Evolutionary conservation across 495 filamentous ascomycete genomes (phyloP).

Genomic region (Tricharina praecox): DNA sequence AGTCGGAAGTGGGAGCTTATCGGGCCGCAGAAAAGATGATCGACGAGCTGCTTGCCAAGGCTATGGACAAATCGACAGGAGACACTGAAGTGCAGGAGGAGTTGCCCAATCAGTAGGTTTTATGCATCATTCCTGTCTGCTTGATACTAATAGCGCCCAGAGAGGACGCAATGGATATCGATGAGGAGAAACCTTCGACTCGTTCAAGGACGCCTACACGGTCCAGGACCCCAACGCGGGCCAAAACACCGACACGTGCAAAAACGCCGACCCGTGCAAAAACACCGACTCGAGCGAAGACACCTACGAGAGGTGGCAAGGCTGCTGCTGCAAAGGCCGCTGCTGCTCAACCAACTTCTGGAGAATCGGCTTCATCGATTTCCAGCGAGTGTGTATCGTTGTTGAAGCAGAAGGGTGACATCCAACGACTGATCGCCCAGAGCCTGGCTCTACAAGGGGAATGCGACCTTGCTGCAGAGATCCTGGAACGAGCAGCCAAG

Average conservation of each 20-base stretch:
- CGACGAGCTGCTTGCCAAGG: conserved; percentile 12
- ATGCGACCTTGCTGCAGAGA: conserved; percentile 35
- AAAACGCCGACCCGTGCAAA: no score
- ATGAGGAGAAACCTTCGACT: no score
- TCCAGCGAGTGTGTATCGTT: conserved; percentile 40
- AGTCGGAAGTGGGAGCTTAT: conserved; percentile 27
- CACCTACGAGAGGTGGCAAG: conserved; percentile 21
- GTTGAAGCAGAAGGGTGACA: conserved; percentile 39
- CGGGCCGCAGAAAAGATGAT: conserved; percentile 20
- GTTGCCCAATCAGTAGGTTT: conserved; percentile 8
- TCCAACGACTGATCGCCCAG: conserved; percentile 48
- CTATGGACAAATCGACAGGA: conserved; percentile 10
- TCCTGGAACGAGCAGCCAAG: conserved; percentile 35
- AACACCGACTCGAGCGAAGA: conserved; percentile 12
- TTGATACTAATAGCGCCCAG: not conserved
- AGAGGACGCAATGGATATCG: no score
- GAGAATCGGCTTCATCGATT: conserved; percentile 11
- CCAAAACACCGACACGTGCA: conserved; percentile 13
- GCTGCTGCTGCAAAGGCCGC: conserved; percentile 18
- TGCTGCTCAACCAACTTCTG: conserved; percentile 9
- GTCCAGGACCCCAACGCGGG: not conserved
- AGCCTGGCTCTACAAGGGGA: conserved; percentile 39
- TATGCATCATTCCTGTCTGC: no score
- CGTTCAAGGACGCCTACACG: not conserved
- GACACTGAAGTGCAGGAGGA: conserved; percentile 10